A percentile compares a stretch with the other conserved stretches of the same genome.
These are phyloP conservation scores for Stephanodiscus triporus DNA, from an alignment of 108 stramenopile genomes.

Conservation along the genomic window DNA sequence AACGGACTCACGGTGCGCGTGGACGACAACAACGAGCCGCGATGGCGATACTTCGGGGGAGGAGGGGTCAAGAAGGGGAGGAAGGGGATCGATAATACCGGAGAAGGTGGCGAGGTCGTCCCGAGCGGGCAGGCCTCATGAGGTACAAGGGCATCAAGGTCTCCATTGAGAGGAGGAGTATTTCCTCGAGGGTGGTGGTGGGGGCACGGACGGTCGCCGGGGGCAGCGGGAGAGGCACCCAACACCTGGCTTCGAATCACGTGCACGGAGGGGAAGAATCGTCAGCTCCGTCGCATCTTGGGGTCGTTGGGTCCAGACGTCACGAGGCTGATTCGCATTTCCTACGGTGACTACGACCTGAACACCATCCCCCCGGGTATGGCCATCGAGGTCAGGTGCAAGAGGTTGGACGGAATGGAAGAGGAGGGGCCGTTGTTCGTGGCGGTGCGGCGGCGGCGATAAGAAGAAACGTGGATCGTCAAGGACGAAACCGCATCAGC, in stretches of 20 bases:
- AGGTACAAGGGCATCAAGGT: slow-evolving; percentile 74
- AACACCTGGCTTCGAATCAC: slow-evolving; percentile 81
- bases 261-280: slow-evolving; percentile 77
- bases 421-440: slow-evolving; percentile 45
- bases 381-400: slow-evolving; percentile 69
- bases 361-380: slow-evolving; percentile 81
- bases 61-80: slow-evolving; percentile 40
- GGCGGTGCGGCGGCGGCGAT: not conserved
- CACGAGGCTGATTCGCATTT: slow-evolving; percentile 74
- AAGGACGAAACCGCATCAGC: slow-evolving; percentile 1
- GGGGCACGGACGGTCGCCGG: too few species aligned
- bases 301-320: slow-evolving; percentile 69
- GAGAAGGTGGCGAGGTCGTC: slow-evolving; percentile 14
- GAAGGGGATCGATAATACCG: too few species aligned
- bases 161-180: slow-evolving; percentile 48
- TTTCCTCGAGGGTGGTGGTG: not conserved
- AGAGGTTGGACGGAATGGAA: slow-evolving; percentile 54
- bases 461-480: not conserved
- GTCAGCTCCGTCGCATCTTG: slow-evolving; percentile 78
- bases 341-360: slow-evolving; percentile 76
- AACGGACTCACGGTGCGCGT: slow-evolving; percentile 49
- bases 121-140: slow-evolving; percentile 25
- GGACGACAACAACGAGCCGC: slow-evolving; percentile 19
- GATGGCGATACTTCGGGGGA: not conserved
- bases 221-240: slow-evolving; percentile 46